These are phyloP conservation scores for Crassisporium funariophilum DNA, from an alignment of 768 basidiomycete genomes.

Conservation along the genomic window DNA sequence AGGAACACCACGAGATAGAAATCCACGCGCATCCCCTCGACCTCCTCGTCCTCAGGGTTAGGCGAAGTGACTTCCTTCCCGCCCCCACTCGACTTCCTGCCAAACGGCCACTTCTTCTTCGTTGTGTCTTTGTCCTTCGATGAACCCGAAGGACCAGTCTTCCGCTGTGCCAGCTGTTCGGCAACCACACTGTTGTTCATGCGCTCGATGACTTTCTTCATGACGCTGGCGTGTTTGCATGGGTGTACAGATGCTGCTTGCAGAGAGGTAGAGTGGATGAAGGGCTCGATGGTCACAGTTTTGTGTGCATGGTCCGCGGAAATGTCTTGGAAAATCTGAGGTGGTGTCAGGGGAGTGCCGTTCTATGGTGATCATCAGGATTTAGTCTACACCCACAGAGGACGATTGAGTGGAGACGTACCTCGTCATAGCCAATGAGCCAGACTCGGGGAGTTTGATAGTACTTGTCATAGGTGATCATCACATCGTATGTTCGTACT, in stretches of 20 bases:
- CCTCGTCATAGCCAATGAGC: conserved; percentile 98
- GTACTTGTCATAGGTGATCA: conserved; percentile 99
- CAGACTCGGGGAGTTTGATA: conserved; percentile 99
- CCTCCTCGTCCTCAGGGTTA: conserved; percentile 56
- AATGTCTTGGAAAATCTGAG: conserved; percentile 96
- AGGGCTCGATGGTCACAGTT: conserved; percentile 97
- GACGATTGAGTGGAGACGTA: conserved; percentile 26
- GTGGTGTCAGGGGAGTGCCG: conserved; percentile 81
- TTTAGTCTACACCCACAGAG: conserved; percentile 5
- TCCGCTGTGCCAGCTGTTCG: conserved; percentile 74
- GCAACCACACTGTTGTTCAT: conserved; percentile 91
- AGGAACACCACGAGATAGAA: conserved; percentile 98
- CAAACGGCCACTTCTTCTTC: conserved; percentile 87
- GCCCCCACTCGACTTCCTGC: conserved; percentile 69
- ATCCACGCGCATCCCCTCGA: conserved; percentile 94
- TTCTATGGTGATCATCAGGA: conserved; percentile 52
- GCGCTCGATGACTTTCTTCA: conserved; percentile 99
- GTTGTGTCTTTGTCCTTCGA: conserved; percentile 48
- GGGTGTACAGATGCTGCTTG: conserved; percentile 95
- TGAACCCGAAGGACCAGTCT: conserved; percentile 32
- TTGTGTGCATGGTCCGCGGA: conserved; percentile 97
- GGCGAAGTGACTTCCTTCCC: conserved; percentile 53
- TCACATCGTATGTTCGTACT: conserved; percentile 98
- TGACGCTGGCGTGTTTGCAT: conserved; percentile 97
- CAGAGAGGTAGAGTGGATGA: conserved; percentile 88